Conservation (phyloP, 2,329 filamentous ascomycete genomes). For the Botrytis galanthina region DNA sequence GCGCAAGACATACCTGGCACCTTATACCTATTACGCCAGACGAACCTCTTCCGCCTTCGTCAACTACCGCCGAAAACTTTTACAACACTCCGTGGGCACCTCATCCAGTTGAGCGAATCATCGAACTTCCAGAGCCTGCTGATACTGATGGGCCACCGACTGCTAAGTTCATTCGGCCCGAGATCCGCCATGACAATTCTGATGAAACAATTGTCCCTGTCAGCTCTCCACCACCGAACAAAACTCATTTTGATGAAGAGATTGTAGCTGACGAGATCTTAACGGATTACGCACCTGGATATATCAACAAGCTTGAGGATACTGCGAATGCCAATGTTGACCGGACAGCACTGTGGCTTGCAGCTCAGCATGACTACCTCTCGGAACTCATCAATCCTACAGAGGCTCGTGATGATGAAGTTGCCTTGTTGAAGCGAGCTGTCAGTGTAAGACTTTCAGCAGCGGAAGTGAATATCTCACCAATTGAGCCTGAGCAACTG, state of each 20-base stretch:
- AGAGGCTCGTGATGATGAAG: constrained; percentile 41
- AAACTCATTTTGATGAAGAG: constrained; percentile 41
- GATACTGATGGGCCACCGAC: constrained; percentile 63
- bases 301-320: constrained; percentile 70
- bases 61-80: constrained; percentile 87
- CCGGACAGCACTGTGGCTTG: constrained; percentile 82
- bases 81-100: constrained; percentile 77
- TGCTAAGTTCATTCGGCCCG: constrained; percentile 49
- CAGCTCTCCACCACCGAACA: constrained; percentile 18
- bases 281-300: constrained; percentile 71
- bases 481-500: constrained; percentile 31
- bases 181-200: constrained; percentile 38
- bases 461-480: constrained; percentile 41
- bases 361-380: constrained; percentile 76
- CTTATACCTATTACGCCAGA: constrained; percentile 54
- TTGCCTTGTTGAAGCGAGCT: constrained; percentile 37
- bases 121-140: constrained; percentile 53
- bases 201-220: constrained; percentile 40
- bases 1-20: constrained; percentile 80
- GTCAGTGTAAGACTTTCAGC: constrained; percentile 33
- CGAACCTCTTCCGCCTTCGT: constrained; percentile 66
- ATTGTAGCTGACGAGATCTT: constrained; percentile 64
- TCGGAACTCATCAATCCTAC: constrained; percentile 62
- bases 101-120: constrained; percentile 62
- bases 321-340: constrained; percentile 72